Evolutionary conservation across 345 rosid genomes (phyloP).

Genomic region (Linum usitatissimum): DNA sequence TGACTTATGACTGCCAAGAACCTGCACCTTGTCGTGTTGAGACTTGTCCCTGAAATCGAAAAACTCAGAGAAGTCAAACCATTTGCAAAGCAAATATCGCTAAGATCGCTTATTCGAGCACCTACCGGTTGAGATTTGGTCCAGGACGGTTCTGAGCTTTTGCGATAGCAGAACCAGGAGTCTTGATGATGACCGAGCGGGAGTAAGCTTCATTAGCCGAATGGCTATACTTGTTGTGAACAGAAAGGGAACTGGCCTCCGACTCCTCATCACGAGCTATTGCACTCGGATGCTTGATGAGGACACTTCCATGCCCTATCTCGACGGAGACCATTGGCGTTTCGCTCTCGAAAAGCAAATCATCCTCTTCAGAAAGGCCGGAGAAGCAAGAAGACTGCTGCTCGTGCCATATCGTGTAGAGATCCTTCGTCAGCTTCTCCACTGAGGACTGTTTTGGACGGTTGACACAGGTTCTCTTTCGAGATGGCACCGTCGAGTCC

Average conservation of each 20-base stretch:
- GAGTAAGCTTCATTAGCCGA: slow-evolving; percentile 52
- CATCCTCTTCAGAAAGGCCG: slow-evolving; percentile 67
- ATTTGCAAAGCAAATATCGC: not conserved
- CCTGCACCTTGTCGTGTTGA: slow-evolving; percentile 45
- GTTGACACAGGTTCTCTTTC: slow-evolving; percentile 77
- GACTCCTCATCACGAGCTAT: slow-evolving; percentile 93
- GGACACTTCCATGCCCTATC: slow-evolving; percentile 92
- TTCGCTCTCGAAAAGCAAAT: slow-evolving; percentile 80
- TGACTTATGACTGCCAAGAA: slow-evolving; percentile 48
- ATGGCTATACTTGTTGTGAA: slow-evolving; percentile 44
- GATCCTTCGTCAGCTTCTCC: slow-evolving; percentile 86
- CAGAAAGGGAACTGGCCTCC: slow-evolving; percentile 87
- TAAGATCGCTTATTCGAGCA: not conserved
- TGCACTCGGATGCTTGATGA: slow-evolving; percentile 68
- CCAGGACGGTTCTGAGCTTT: not conserved
- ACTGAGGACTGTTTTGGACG: slow-evolving; percentile 81
- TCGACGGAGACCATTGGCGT: slow-evolving; percentile 95
- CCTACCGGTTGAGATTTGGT: not conserved
- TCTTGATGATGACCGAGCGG: slow-evolving; percentile 18
- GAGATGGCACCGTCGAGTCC: slow-evolving; percentile 82
- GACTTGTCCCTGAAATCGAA: slow-evolving; percentile 56
- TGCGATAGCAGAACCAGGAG: not conserved
- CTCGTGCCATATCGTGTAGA: slow-evolving; percentile 68
- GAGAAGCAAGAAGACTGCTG: slow-evolving; percentile 88
- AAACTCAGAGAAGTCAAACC: not conserved